phyloP scores from a whole-genome alignment of 1,284 basidiomycete genomes.

The Chalciporus sp. region DNA sequence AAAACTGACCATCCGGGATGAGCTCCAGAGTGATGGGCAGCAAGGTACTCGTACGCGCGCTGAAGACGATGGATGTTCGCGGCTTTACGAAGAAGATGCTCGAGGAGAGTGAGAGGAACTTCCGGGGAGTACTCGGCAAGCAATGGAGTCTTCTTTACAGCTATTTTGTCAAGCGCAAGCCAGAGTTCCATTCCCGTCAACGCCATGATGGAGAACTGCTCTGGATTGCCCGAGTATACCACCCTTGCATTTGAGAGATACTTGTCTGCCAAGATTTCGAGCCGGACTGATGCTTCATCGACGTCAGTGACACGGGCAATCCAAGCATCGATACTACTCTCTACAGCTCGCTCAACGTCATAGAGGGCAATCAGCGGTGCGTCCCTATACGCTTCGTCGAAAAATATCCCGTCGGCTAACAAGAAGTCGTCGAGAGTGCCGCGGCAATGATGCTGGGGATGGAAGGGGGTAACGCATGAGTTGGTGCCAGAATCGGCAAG shows the following conservation, averaged over 20 bases:
- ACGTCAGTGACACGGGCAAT: conserved; percentile 7
- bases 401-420: conserved; percentile 17
- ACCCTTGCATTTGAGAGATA: conserved; percentile 33
- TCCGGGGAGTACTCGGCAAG: conserved; percentile 49
- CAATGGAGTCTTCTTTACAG: conserved; percentile 35
- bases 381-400: conserved; percentile 9
- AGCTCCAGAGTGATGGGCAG: conserved; percentile 25
- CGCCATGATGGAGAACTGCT: conserved; percentile 45
- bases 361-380: conserved; percentile 29
- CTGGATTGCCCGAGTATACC: conserved; percentile 39
- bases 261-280: conserved; percentile 28
- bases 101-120: conserved; percentile 38
- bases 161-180: conserved; percentile 45
- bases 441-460: not conserved
- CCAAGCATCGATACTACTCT: conserved; percentile 9
- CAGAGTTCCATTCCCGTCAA: conserved; percentile 46
- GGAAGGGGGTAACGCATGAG: not conserved
- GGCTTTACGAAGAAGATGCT: conserved; percentile 34
- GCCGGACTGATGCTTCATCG: conserved; percentile 14
- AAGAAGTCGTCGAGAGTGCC: conserved; percentile 24
- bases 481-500: not conserved
- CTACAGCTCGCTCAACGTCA: conserved; percentile 24
- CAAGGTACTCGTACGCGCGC: conserved; percentile 34
- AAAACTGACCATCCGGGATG: conserved; percentile 22
- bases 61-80: conserved; percentile 29